phyloP scores from a whole-genome alignment of 345 rosid genomes.

The Garcia nutans region DNA sequence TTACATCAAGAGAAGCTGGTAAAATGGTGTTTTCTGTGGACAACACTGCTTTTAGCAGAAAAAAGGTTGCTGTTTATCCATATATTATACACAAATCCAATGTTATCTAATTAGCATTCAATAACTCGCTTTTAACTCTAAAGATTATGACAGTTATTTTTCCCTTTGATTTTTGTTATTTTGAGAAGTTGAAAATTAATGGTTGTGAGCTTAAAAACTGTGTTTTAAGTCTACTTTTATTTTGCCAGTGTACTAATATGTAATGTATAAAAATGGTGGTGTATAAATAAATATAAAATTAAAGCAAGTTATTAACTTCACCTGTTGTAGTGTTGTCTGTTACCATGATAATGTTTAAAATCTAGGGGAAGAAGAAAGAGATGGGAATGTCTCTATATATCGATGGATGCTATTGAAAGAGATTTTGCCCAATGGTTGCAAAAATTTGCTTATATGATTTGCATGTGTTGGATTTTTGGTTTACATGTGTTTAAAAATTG shows the following conservation, averaged over 20 bases:
- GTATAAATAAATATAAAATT: too few species aligned
- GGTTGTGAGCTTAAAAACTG: slow-evolving; percentile 14
- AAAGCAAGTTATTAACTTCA: too few species aligned
- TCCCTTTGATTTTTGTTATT: not conserved
- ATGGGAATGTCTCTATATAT: too few species aligned
- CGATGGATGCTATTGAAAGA: too few species aligned
- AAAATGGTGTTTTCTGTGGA: slow-evolving; percentile 88
- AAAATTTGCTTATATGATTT: too few species aligned
- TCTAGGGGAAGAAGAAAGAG: not conserved
- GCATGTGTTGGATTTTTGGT: too few species aligned
- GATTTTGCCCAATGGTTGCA: too few species aligned
- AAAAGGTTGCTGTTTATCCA: slow-evolving; percentile 90
- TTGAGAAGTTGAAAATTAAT: slow-evolving; percentile 7
- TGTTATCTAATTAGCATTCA: slow-evolving; percentile 15
- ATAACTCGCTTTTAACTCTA: not conserved
- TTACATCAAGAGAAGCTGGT: slow-evolving; percentile 71
- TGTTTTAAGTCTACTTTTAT: not conserved
- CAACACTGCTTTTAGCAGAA: slow-evolving; percentile 69
- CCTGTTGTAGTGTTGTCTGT: too few species aligned
- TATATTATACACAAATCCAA: slow-evolving; percentile 75
- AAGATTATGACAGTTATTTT: not conserved
- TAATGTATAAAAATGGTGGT: slow-evolving; percentile 12
- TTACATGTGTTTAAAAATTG: too few species aligned
- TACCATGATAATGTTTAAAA: not conserved
- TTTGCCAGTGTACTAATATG: slow-evolving; percentile 10